Base-by-base conservation (phyloP, 2,329 filamentous ascomycete genomes). In the Aureobasidium uvarum region DNA sequence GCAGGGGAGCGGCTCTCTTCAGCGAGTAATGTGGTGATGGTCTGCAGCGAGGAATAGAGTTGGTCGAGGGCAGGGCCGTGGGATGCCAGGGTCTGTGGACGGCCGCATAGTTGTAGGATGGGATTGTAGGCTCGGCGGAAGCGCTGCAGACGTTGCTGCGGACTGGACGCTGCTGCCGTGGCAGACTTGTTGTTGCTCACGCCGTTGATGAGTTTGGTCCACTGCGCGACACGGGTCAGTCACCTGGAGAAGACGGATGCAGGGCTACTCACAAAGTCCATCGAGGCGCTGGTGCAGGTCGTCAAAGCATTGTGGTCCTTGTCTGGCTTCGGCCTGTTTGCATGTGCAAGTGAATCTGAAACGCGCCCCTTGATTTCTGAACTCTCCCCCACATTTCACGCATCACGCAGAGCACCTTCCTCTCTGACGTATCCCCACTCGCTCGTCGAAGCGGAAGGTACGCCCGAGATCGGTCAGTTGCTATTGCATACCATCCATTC, bases 1-100 rank as follows among this genome's bases (percentile, higher is more conserved):
- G 92, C 85, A 5, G 93, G 92, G 50, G 92, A 88, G 70, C 92
- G 89, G 67, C 90, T 91, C 79, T 98, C 94, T 79, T 97, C 92
- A 78, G 86, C 89, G 69, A 98, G 87, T 72, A 96, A 88, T 70
- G 81, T 79, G 66, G 83, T 84, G 31, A 89, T 76, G 56, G 83
- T 81, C 67, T 85, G 81, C 68, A 88, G 80, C 68, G 79, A 81
- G 66, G 77, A 77, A 65, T 82, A 80, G 66, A 86, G 83, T 74
- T 74, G 76, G 18, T 76, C 77, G 52, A 83, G 74, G 28, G 83
- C 80, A 51, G 81, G 78, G 54, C 80, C 78, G 69, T 87, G 84
- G 68, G 76, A 78, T 63, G 80, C 75, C 18, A 83, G 77, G 56
- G 81, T 77, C 60, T 81, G 80, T 41, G 81, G 80, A 64, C 82